A percentile compares a stretch with the other conserved stretches of the same genome.
These are phyloP conservation scores for Emericellopsis atlantica DNA, from an alignment of 2,329 filamentous ascomycete species.

Conservation along the genomic window DNA sequence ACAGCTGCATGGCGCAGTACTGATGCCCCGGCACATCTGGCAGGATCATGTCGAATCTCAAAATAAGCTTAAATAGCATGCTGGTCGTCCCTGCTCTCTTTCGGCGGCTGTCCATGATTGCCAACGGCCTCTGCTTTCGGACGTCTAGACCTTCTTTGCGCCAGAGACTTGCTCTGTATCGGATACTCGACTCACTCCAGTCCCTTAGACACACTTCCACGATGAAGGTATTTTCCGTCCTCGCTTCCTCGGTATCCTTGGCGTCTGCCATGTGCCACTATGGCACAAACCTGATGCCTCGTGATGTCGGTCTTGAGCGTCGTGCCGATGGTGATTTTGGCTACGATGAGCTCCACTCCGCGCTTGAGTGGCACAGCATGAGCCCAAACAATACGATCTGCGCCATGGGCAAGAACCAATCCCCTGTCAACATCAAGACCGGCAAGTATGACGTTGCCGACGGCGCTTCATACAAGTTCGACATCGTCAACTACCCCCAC, in stretches of 20 bases:
- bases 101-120: too few relatives aligned
- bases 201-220: slow-evolving; percentile 1
- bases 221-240: slow-evolving; percentile 9
- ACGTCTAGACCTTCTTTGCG: too few relatives aligned
- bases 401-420: slow-evolving; percentile 32
- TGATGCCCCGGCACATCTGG: too few relatives aligned
- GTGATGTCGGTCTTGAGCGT: slow-evolving; percentile 13
- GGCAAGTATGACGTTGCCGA: slow-evolving; percentile 5
- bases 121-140: too few relatives aligned
- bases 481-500: slow-evolving; percentile 17
- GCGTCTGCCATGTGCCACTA: slow-evolving; percentile 13
- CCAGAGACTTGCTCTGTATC: too few relatives aligned
- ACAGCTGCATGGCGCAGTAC: too few relatives aligned
- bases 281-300: slow-evolving; percentile 21
- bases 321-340: slow-evolving; percentile 22
- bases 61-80: too few relatives aligned
- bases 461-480: slow-evolving; percentile 15
- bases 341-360: slow-evolving; percentile 27
- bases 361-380: slow-evolving; percentile 35
- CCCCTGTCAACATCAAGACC: slow-evolving; percentile 35
- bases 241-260: slow-evolving; percentile 8
- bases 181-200: too few relatives aligned
- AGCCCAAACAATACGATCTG: slow-evolving; percentile 26
- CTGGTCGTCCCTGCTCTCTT: too few relatives aligned
- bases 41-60: too few relatives aligned